Conservation (phyloP, 176 grass and related monocot species). For the Cenchrus fungigraminus region DNA sequence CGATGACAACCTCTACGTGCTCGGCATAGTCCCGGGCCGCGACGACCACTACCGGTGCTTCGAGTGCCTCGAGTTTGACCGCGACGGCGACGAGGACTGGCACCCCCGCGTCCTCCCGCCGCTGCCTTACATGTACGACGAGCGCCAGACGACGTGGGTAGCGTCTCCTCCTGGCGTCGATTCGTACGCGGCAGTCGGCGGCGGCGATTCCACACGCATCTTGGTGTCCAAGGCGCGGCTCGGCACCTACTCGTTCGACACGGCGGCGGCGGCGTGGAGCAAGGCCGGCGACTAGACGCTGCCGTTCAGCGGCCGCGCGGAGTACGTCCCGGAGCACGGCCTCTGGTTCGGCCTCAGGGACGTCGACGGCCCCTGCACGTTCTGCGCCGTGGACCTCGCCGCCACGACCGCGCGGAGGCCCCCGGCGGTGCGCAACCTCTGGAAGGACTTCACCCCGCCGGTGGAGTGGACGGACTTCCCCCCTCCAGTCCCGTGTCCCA, state of each 20-base stretch:
- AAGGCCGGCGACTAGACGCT: not conserved
- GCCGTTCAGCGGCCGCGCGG: not conserved
- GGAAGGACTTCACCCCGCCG: not conserved
- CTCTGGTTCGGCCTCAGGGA: not conserved
- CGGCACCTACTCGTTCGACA: constrained; percentile 9
- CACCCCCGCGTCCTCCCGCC: not conserved
- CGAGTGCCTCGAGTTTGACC: not conserved
- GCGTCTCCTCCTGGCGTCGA: not conserved
- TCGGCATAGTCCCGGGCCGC: not conserved
- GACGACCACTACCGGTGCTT: not conserved
- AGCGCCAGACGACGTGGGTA: not conserved
- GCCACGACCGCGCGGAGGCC: not conserved
- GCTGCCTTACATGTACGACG: not conserved
- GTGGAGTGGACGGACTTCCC: no score
- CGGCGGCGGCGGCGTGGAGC: not conserved
- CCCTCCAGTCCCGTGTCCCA: no score
- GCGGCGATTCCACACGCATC: not conserved
- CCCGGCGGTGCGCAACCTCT: not conserved
- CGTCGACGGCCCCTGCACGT: not conserved
- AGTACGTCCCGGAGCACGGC: not conserved
- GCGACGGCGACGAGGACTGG: not conserved
- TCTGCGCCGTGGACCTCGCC: not conserved
- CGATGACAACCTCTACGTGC: no score
- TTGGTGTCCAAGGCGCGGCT: not conserved
- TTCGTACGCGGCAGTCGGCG: not conserved